Evolutionary conservation across 2,329 filamentous ascomycete genomes (phyloP).

Genomic region (Periglandula ipomoeae): DNA sequence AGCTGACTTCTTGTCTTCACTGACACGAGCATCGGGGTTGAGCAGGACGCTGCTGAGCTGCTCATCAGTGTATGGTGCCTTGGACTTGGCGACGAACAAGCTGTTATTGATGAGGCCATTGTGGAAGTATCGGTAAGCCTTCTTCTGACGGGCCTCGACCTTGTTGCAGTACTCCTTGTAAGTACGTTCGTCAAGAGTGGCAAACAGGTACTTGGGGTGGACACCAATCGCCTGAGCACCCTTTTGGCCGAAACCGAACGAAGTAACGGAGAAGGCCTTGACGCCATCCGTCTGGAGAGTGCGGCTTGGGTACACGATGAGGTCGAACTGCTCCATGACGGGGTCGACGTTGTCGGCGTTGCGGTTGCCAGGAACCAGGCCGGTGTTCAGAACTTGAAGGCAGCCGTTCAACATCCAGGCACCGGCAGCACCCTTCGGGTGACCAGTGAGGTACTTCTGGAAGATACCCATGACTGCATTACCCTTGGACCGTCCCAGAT

Average conservation of each 20-base stretch:
- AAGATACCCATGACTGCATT: slow-evolving; percentile 95
- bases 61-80: slow-evolving; percentile 81
- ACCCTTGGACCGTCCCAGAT: slow-evolving; percentile 91
- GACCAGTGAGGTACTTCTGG: slow-evolving; percentile 98
- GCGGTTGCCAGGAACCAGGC: slow-evolving; percentile 90
- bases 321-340: slow-evolving; percentile 94
- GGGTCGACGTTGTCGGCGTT: slow-evolving; percentile 97
- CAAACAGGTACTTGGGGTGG: slow-evolving; percentile 91
- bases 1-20: slow-evolving; percentile 76
- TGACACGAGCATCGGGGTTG: slow-evolving; percentile 84
- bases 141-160: slow-evolving; percentile 92
- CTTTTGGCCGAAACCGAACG: slow-evolving; percentile 99
- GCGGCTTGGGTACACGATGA: slow-evolving; percentile 93
- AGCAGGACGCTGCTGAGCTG: slow-evolving; percentile 84
- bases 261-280: slow-evolving; percentile 98
- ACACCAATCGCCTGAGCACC: slow-evolving; percentile 95
- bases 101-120: slow-evolving; percentile 97
- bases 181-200: slow-evolving; percentile 78
- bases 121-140: slow-evolving; percentile 97
- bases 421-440: slow-evolving; percentile 97
- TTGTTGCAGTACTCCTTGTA: slow-evolving; percentile 78
- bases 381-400: slow-evolving; percentile 87
- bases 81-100: slow-evolving; percentile 90
- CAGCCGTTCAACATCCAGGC: slow-evolving; percentile 99
- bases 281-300: slow-evolving; percentile 95